Base-by-base conservation (phyloP, 208 protist genomes). In the Crithidia acanthocephali region DNA sequence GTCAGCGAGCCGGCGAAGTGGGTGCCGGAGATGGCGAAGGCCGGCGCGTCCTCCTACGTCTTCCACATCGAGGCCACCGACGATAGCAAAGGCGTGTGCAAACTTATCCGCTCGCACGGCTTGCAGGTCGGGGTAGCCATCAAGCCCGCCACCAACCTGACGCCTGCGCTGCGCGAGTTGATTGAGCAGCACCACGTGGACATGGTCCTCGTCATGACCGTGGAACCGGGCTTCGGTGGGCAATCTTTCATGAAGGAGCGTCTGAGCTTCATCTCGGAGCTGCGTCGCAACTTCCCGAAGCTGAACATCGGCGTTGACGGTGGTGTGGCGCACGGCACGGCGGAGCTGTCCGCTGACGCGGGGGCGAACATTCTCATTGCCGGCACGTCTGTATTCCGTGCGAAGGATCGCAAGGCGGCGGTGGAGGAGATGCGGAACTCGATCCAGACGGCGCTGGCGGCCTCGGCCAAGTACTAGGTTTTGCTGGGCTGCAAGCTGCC, bases 161-260 rank as follows among this genome's bases (percentile, higher is more conserved):
- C 87, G 5, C 73, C 62, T 2, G 70, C 78, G 45, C 73, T 88
- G 28, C 63, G 62, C 18, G 72, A 63, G 52, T 88, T 97, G n/a
- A 65, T 95, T 30, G 80, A 90, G 45, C 68, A 86, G 56, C 89
- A 91, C 76, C 76, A 97, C 25, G 80, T 99, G 10, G 98, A 99
- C 81, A 98, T 99, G 87, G 88, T 99, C 22, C 92, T 99, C 30
- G 86, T 99, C 32, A 99, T 99, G 98, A 99, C 98, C 3, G 99
- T 99, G 22, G 98, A 99, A 78, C 99, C 99, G 20, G 99, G 99
- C 47, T 99, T 99, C 70, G 99, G 99, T 37, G 99, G 99, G 22
- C 99, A 99, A 86, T 86, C 80, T 2, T 99, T 99, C 79, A 99
- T 99, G 95, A 59, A 68, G 0, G 92, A 99, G 7, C 97, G 97